phyloP scores from a whole-genome alignment of 23 red algal genomes.

The Gracilaria domingensis region DNA sequence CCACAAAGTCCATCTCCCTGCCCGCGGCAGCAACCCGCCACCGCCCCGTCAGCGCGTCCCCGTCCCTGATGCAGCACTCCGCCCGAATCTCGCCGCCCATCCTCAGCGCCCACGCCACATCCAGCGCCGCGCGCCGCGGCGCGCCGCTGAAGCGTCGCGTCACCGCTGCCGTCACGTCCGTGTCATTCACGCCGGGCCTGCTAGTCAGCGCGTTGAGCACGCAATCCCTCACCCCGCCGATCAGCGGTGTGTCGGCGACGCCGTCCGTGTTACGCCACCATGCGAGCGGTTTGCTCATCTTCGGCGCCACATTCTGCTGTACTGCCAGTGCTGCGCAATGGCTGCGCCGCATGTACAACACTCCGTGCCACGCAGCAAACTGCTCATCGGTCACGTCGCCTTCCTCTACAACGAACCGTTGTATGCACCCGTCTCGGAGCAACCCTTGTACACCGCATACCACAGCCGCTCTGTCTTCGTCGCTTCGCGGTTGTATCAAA shows the following conservation, averaged over 20 bases:
- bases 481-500: not conserved
- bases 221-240: not conserved
- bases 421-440: not conserved
- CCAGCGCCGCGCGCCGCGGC: conserved; percentile 14
- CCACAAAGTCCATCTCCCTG: not conserved
- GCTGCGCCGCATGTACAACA: conserved; percentile 13
- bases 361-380: conserved; percentile 23
- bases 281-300: not conserved
- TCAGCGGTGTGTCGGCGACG: not conserved
- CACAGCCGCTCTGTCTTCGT: conserved; percentile 23
- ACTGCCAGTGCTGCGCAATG: not conserved
- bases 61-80: not conserved
- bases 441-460: conserved; percentile 2
- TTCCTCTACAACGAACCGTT: conserved; percentile 7
- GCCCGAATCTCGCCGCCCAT: not conserved
- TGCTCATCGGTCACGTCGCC: not conserved
- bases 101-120: conserved; percentile 5
- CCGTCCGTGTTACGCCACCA: conserved; percentile 23
- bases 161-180: not conserved
- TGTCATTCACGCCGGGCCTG: not conserved
- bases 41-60: not conserved
- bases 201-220: not conserved
- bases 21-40: not conserved
- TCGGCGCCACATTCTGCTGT: not conserved
- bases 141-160: not conserved